Percentiles rank a stretch among this genome's conserved stretches.
phyloP scores from a whole-genome alignment of 768 basidiomycete species.

The Termitomyces sp. region DNA sequence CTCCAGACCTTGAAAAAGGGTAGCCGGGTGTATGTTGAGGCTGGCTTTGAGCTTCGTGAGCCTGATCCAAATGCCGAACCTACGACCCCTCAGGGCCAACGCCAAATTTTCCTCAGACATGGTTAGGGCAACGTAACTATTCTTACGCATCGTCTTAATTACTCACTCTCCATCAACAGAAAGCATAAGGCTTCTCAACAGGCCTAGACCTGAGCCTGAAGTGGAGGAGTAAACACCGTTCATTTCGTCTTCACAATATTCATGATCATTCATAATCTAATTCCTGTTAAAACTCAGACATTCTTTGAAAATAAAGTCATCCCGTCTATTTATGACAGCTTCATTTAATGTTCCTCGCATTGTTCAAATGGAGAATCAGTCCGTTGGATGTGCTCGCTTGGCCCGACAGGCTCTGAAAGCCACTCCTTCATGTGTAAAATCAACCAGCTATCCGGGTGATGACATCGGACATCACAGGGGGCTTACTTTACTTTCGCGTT shows the following conservation, averaged over 20 bases:
- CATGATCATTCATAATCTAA: no score
- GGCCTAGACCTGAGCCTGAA: constrained; percentile 5
- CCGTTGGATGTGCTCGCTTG: constrained; percentile 24
- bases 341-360: not conserved
- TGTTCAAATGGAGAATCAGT: constrained; percentile 32
- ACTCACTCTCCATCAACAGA: constrained; percentile 31
- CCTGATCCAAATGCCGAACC: constrained; percentile 63
- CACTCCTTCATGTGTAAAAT: constrained; percentile 23
- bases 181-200: constrained; percentile 41
- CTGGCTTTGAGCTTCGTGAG: constrained; percentile 70
- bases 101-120: constrained; percentile 79
- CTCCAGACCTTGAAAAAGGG: constrained; percentile 66
- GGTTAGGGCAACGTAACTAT: constrained; percentile 35
- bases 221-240: constrained; percentile 3
- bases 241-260: no score
- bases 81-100: constrained; percentile 62
- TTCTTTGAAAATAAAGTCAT: not conserved
- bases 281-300: no score
- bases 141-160: not conserved
- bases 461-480: not conserved
- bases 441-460: not conserved
- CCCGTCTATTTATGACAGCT: not conserved
- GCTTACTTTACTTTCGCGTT: constrained; percentile 24
- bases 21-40: constrained; percentile 71
- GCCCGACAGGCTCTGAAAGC: constrained; percentile 22